Conservation (phyloP, 2,329 filamentous ascomycete species). For the Colletotrichum trifolii region DNA sequence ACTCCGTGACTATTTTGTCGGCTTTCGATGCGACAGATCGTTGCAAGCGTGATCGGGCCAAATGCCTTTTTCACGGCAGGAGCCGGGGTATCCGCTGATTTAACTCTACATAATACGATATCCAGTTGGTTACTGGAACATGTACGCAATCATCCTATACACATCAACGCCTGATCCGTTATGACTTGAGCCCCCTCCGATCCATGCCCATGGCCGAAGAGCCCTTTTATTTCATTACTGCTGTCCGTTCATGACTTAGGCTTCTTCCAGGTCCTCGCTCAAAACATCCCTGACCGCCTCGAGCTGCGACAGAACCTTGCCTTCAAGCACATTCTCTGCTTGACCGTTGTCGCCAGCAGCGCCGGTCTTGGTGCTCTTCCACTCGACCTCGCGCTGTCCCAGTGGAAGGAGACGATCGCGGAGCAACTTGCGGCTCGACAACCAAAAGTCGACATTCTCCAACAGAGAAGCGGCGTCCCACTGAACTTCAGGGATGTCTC, state of each 20-base stretch:
- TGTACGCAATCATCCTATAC: slow-evolving; percentile 29
- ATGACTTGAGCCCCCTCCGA: slow-evolving; percentile 20
- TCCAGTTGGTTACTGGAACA: slow-evolving; percentile 22
- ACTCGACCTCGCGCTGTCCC: slow-evolving; percentile 77
- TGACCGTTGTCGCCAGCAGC: slow-evolving; percentile 45
- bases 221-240: slow-evolving; percentile 15
- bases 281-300: slow-evolving; percentile 68
- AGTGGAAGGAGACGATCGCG: slow-evolving; percentile 79
- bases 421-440: slow-evolving; percentile 75
- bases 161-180: slow-evolving; percentile 30
- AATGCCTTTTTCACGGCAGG: slow-evolving; percentile 15
- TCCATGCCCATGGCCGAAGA: slow-evolving; percentile 19
- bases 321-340: slow-evolving; percentile 73
- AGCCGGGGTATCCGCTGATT: slow-evolving; percentile 31
- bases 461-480: slow-evolving; percentile 80
- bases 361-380: slow-evolving; percentile 57
- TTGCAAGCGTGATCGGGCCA: not conserved
- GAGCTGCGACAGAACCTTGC: slow-evolving; percentile 78
- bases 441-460: slow-evolving; percentile 86
- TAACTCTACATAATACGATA: slow-evolving; percentile 24
- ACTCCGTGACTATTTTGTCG: slow-evolving; percentile 7
- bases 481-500: slow-evolving; percentile 77
- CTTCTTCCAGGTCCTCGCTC: slow-evolving; percentile 59
- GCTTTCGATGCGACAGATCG: not conserved
- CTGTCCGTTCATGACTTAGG: slow-evolving; percentile 2